Conservation (phyloP, 31 red algal genomes). For the Bonnemaisonia californica region DNA sequence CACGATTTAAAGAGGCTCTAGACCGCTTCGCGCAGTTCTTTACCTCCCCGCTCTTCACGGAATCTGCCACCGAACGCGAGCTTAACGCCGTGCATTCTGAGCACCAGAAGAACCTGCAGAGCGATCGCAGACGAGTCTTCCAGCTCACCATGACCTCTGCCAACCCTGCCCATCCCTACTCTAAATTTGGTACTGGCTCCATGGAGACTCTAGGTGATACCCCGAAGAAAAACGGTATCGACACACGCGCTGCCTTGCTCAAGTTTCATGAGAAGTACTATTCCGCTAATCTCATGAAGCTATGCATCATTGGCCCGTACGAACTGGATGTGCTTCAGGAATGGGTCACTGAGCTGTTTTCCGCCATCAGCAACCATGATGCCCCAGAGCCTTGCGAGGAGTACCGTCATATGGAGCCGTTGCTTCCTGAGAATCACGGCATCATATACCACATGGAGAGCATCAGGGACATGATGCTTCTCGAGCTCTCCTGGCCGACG, state of each 20-base stretch:
- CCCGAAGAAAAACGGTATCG: conserved; percentile 43
- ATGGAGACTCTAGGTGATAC: conserved; percentile 73
- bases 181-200: conserved; percentile 91
- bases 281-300: conserved; percentile 93
- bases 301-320: conserved; percentile 71
- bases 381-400: conserved; percentile 38
- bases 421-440: conserved; percentile 42
- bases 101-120: conserved; percentile 91
- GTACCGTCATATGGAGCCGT: conserved; percentile 48
- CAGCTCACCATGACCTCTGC: conserved; percentile 59
- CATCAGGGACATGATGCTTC: conserved; percentile 69
- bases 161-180: conserved; percentile 73
- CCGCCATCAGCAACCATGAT: conserved; percentile 63
- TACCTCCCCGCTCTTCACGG: conserved; percentile 85
- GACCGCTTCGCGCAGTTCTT: conserved; percentile 98
- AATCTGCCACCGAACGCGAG: conserved; percentile 82
- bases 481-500: conserved; percentile 68
- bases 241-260: conserved; percentile 68
- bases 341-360: conserved; percentile 81
- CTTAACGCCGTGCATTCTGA: conserved; percentile 93
- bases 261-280: conserved; percentile 88
- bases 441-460: conserved; percentile 45
- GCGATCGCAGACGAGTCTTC: conserved; percentile 73
- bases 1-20: conserved; percentile 78
- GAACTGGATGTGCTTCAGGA: conserved; percentile 67